Evolutionary conservation across 1,139 yeast species (phyloP), one percentile per base, ranked within the genome.

Genomic region (Lodderomyces jiufengensis): DNA sequence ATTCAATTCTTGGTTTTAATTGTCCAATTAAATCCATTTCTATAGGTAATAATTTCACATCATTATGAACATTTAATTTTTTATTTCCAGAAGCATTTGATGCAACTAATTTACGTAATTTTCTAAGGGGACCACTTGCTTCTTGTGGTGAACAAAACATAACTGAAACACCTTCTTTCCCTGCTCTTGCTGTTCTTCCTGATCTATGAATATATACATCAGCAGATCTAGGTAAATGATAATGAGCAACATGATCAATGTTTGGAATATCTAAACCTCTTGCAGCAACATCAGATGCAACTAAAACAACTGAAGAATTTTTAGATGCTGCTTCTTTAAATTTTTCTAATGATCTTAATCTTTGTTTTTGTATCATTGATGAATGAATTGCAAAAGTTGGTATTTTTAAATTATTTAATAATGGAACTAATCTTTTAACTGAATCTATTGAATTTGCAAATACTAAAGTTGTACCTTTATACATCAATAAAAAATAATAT

Each of bases 201-300:
- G 97, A 86, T 58, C 99, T 76, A 61, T 92, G 99, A 46, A 92
- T 82, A 55, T 92, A 92, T 38, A 88, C 80, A 56, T 94, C 98
- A 0, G 97, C 97, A 8, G 95, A 75, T 45, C 97, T 73, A 9
- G 99, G 98, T 44, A 94, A 70, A 61, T 92, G 97, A 54, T 92
- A 92, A 57, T 92, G 98, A 10, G 92, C 87, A 29, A 94, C 98
- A 57, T 92, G 98, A 51, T 88, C 84, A 37, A 94, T 90, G 33
- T 76, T 75, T 2, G 95, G 84, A 41, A 94, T 87, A 70, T 94
- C 99, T 43, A 94, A 72, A 42, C 99, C 99, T 67, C 99, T 78
- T 5, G 99, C 98, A 2, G 99, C 98, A 36, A 92, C 97, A 60
- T 92, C 99, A 2, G 97, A 87, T 1, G 97, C 96, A 37, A 94